A percentile compares a stretch with the other conserved stretches of the same genome.
These are phyloP conservation scores for Colletotrichum sp. DNA, from an alignment of 2,329 filamentous ascomycete species.

Conservation along the genomic window DNA sequence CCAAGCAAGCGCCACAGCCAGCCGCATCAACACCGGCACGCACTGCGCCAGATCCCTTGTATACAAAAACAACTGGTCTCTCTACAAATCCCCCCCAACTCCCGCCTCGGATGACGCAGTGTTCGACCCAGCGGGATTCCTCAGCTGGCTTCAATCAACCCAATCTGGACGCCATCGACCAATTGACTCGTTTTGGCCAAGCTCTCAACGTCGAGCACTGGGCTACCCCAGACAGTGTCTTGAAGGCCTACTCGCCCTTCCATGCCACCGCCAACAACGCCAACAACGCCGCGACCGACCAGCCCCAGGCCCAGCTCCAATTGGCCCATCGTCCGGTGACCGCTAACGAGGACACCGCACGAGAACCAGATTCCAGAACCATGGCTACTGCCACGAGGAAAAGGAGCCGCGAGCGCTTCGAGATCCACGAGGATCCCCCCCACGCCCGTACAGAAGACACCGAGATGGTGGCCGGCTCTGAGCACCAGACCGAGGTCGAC, in stretches of 20 bases:
- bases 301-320: neutral
- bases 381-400: constrained; percentile 19
- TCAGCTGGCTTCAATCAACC: constrained; percentile 18
- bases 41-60: neutral
- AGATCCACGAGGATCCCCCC: constrained; percentile 54
- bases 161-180: constrained; percentile 17
- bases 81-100: neutral
- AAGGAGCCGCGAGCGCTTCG: constrained; percentile 43
- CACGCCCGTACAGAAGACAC: constrained; percentile 50
- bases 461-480: constrained; percentile 52
- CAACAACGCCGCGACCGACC: neutral
- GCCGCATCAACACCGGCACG: neutral
- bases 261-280: constrained; percentile 4
- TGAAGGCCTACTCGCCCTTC: constrained; percentile 10
- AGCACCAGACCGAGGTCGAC: constrained; percentile 39
- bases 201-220: constrained; percentile 19
- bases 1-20: neutral
- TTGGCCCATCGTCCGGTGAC: constrained; percentile 18
- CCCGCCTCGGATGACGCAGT: constrained; percentile 21
- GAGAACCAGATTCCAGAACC: neutral
- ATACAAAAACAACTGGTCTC: neutral
- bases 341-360: neutral
- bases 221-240: constrained; percentile 15
- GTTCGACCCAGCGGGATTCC: constrained; percentile 19
- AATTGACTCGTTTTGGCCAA: constrained; percentile 19